Percentiles rank a stretch among this genome's conserved stretches.
These are phyloP conservation scores for Calonectria pteridis DNA, from an alignment of 2,329 filamentous ascomycete genomes.

Conservation along the genomic window DNA sequence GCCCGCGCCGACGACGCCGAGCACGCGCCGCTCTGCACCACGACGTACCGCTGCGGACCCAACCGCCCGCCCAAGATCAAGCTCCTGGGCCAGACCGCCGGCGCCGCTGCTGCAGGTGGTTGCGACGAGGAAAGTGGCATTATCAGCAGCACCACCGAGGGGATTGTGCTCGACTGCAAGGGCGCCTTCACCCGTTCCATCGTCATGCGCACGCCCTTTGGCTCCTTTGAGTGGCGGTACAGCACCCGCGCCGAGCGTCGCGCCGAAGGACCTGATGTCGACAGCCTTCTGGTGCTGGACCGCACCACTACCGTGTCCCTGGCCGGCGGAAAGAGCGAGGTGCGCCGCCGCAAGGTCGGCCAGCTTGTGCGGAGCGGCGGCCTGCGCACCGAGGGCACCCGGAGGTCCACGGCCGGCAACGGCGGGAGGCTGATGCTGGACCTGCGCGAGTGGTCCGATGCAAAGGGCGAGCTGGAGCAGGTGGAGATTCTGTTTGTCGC, in stretches of 20 bases:
- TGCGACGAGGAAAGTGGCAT: not conserved
- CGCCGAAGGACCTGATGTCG: constrained; percentile 49
- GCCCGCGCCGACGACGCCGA: constrained; percentile 54
- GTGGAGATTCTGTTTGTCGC: constrained; percentile 66
- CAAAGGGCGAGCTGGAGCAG: constrained; percentile 51
- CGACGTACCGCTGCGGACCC: constrained; percentile 70
- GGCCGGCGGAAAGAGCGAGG: constrained; percentile 44
- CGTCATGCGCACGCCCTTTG: constrained; percentile 60
- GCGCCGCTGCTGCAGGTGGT: not conserved
- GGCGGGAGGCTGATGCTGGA: constrained; percentile 63
- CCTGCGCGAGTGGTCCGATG: constrained; percentile 50
- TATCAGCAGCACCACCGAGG: constrained; percentile 30
- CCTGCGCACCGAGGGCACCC: constrained; percentile 55
- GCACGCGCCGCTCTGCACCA: constrained; percentile 58
- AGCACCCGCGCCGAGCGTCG: constrained; percentile 59
- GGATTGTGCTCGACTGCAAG: constrained; percentile 45
- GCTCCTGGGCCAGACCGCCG: constrained; percentile 29
- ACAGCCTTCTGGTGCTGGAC: constrained; percentile 65
- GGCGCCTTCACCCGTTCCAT: constrained; percentile 61
- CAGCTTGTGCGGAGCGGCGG: constrained; percentile 57
- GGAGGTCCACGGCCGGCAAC: constrained; percentile 58
- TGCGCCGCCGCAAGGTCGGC: constrained; percentile 52
- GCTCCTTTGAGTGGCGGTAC: constrained; percentile 70
- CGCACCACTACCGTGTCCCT: constrained; percentile 52
- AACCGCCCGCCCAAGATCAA: constrained; percentile 62